Evolutionary conservation across 345 rosid genomes (phyloP).

Genomic region (Lepidium sativum): DNA sequence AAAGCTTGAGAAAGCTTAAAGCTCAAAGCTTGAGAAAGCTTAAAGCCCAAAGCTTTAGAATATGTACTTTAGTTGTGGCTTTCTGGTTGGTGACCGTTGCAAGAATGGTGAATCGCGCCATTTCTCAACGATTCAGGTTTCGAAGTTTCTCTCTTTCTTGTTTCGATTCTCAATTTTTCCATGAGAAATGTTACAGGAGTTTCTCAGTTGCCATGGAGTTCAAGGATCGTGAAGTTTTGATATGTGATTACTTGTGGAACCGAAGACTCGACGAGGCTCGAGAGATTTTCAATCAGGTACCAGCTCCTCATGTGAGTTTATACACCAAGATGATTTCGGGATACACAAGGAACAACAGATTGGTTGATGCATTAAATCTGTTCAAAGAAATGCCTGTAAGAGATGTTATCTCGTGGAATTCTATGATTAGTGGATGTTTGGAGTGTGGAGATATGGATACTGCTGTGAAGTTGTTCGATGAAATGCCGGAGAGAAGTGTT

Average conservation of each 20-base stretch:
- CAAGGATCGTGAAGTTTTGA: constrained; percentile 14
- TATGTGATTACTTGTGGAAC: constrained; percentile 35
- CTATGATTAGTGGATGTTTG: constrained; percentile 58
- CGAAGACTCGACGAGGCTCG: constrained; percentile 41
- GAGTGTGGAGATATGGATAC: constrained; percentile 43
- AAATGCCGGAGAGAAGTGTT: constrained; percentile 58
- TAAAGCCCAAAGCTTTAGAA: too few relatives aligned
- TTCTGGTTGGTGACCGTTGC: not conserved
- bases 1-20: too few relatives aligned
- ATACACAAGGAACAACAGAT: constrained; percentile 26
- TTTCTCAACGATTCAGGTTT: constrained; percentile 7
- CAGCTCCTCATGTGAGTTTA: constrained; percentile 34
- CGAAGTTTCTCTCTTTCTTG: constrained; percentile 1
- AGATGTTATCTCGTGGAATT: constrained; percentile 60
- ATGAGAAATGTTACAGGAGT: not conserved
- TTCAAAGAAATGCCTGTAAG: constrained; percentile 42
- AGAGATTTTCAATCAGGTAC: constrained; percentile 28
- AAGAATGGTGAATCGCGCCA: constrained; percentile 24
- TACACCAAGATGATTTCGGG: constrained; percentile 53
- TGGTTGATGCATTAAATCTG: constrained; percentile 43
- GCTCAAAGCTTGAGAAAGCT: too few relatives aligned
- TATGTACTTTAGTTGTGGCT: not conserved
- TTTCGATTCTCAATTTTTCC: not conserved
- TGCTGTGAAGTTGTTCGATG: constrained; percentile 45
- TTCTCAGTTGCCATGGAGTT: constrained; percentile 13